Evolutionary conservation across 768 basidiomycete genomes (phyloP).

Genomic region (Sporobolomyces phaffii): DNA sequence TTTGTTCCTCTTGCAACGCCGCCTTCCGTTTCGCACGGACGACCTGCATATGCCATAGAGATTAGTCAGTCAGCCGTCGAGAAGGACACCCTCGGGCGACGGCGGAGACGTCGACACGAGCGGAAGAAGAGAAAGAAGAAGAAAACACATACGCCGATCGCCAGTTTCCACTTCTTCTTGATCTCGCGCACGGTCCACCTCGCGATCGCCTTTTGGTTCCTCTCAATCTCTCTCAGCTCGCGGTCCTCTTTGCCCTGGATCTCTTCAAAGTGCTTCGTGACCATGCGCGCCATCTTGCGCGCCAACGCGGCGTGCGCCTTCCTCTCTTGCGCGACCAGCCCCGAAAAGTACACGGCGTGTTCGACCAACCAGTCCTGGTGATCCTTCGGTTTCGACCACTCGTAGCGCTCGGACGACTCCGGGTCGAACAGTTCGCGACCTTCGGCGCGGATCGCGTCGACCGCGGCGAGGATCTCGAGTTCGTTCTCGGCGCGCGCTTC

Average conservation of each 20-base stretch:
- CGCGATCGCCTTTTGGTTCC: slow-evolving; percentile 59
- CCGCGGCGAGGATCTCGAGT: slow-evolving; percentile 51
- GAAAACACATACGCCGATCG: slow-evolving; percentile 61
- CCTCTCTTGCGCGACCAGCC: slow-evolving; percentile 48
- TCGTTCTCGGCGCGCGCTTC: slow-evolving; percentile 50
- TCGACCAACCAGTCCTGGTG: slow-evolving; percentile 47
- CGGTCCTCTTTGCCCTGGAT: slow-evolving; percentile 60
- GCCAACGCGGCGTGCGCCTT: slow-evolving; percentile 47
- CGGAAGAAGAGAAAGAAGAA: not conserved
- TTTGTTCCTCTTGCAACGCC: slow-evolving; percentile 67
- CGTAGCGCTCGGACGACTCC: slow-evolving; percentile 43
- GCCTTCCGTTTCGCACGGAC: slow-evolving; percentile 65
- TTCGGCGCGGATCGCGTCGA: slow-evolving; percentile 51
- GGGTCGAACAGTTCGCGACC: slow-evolving; percentile 52
- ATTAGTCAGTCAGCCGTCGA: no score
- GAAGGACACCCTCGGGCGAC: no score
- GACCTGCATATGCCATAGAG: no score
- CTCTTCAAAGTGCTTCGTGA: slow-evolving; percentile 70
- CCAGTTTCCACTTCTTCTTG: slow-evolving; percentile 77
- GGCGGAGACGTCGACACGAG: no score
- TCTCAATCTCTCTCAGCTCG: slow-evolving; percentile 60
- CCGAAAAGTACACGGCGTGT: slow-evolving; percentile 45
- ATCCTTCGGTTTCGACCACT: slow-evolving; percentile 38
- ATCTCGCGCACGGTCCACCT: slow-evolving; percentile 68
- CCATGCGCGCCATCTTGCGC: slow-evolving; percentile 57